Base-by-base conservation (phyloP, 192 early-diverging fungal species). In the Coemansia sp. region DNA sequence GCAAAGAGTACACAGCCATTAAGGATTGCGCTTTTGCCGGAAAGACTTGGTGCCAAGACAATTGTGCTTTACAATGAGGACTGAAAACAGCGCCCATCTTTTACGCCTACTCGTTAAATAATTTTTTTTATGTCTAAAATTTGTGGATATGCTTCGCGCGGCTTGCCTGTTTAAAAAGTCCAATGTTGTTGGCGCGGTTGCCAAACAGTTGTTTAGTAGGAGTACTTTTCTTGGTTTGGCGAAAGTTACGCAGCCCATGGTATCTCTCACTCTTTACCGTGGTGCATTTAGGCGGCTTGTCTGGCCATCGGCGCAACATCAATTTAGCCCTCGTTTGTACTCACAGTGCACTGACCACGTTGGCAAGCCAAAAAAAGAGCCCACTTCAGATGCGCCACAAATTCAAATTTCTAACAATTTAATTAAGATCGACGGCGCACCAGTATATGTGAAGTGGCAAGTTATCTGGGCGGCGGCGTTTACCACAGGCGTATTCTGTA, bases 401-500 rank as follows among this genome's bases (percentile, higher is more conserved):
- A 33, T 13, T 32, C 9, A 17, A 28, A 33, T 13, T 32, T 11
- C 28, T 11, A 30, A 57, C 26, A 13, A 30, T 30, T 32, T 57
- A 19, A 17, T 32, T 32, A 57, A 57, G 26, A 16, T 4, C 9
- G 49, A 39, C 19, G 57, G 62, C 35, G 42, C 35, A 5, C 57
- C 63, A 13, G 70, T 72, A 3, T 42, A 19, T 30, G 26, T 80
- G 26, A 6, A 72, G 33, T 44, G 63, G 19, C 73, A 69, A 13
- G 66, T 60, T 6, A 53, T 80, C 28, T 80, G 78, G 78, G 66
- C 70, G 9, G 33, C 72, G 17, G 69, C 63, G 13, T 80, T 80
- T 46, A 64, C 66, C 0, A 59, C 66, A 6, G 73, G 73, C 28
- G 47, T 67, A 13, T 80, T 69, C 28, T 75, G 66, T 21, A 9